Conservation (phyloP, 805 yeast species). For the Kuraishia borneana region DNA sequence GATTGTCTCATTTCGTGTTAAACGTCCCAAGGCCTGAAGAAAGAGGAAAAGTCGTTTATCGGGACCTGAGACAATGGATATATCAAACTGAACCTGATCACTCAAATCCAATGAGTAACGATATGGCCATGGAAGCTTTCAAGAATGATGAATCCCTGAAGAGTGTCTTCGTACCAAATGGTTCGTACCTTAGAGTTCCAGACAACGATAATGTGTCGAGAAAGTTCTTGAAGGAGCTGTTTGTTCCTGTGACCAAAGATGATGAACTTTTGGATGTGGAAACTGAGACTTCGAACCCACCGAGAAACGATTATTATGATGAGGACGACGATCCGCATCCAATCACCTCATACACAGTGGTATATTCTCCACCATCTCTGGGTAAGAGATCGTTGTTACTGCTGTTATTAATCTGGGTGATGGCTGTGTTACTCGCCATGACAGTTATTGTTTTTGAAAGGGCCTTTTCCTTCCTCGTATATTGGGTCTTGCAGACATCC, state of each 20-base stretch:
- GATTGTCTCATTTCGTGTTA: conserved; percentile 75
- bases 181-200: conserved; percentile 79
- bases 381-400: conserved; percentile 42
- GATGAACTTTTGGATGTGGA: conserved; percentile 45
- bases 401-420: conserved; percentile 31
- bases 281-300: conserved; percentile 14
- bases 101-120: conserved; percentile 35
- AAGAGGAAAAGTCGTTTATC: conserved; percentile 55
- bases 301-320: conserved; percentile 15
- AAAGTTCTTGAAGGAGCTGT: conserved; percentile 50
- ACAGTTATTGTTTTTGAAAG: conserved; percentile 7
- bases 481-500: not conserved
- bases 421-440: conserved; percentile 24
- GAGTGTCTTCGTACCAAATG: conserved; percentile 70
- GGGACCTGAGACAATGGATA: conserved; percentile 33
- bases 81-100: conserved; percentile 40
- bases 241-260: conserved; percentile 74
- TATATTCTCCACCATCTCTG: conserved; percentile 80
- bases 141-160: conserved; percentile 24
- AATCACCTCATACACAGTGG: conserved; percentile 47
- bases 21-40: conserved; percentile 53
- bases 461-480: not conserved
- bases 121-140: conserved; percentile 33
- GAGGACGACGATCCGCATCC: conserved; percentile 22
- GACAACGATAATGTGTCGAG: conserved; percentile 67